phyloP scores from a whole-genome alignment of 1,284 basidiomycete genomes.

The Sporisorium graminicola region DNA sequence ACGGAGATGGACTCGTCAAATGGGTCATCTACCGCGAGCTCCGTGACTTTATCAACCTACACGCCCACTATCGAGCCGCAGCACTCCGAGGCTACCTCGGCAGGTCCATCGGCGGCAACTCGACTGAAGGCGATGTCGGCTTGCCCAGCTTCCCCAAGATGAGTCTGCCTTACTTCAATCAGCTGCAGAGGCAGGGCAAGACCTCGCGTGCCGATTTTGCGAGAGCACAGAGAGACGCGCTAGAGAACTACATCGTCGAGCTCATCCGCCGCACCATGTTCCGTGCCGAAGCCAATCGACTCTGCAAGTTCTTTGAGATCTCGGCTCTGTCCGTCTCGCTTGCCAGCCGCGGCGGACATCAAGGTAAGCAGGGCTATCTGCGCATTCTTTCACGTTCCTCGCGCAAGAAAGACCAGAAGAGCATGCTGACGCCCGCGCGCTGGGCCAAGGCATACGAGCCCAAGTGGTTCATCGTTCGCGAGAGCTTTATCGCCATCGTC shows the following conservation, averaged over 20 bases:
- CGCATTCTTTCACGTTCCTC: slow-evolving; percentile 72
- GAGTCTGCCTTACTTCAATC: slow-evolving; percentile 85
- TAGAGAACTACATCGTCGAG: slow-evolving; percentile 90
- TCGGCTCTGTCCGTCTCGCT: slow-evolving; percentile 87
- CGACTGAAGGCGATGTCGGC: slow-evolving; percentile 73
- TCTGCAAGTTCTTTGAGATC: slow-evolving; percentile 94
- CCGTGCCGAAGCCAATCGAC: slow-evolving; percentile 89
- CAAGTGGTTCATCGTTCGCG: slow-evolving; percentile 93
- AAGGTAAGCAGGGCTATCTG: slow-evolving; percentile 87
- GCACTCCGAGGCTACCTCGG: slow-evolving; percentile 63
- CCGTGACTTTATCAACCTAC: slow-evolving; percentile 90
- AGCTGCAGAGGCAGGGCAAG: slow-evolving; percentile 72
- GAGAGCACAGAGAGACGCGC: slow-evolving; percentile 79
- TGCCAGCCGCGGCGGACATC: slow-evolving; percentile 82
- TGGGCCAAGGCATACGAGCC: slow-evolving; percentile 79
- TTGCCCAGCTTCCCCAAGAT: slow-evolving; percentile 93
- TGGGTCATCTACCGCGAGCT: slow-evolving; percentile 98
- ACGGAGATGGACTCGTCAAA: slow-evolving; percentile 87
- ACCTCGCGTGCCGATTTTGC: slow-evolving; percentile 79
- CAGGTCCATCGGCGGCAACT: slow-evolving; percentile 47
- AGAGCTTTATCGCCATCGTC: slow-evolving; percentile 89
- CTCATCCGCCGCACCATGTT: slow-evolving; percentile 89
- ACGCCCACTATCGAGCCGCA: slow-evolving; percentile 89
- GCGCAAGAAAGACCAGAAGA: slow-evolving; percentile 71
- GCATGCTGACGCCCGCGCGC: slow-evolving; percentile 71